Conservation (phyloP, 257 asterid species). For the Nicotiana otophora region DNA sequence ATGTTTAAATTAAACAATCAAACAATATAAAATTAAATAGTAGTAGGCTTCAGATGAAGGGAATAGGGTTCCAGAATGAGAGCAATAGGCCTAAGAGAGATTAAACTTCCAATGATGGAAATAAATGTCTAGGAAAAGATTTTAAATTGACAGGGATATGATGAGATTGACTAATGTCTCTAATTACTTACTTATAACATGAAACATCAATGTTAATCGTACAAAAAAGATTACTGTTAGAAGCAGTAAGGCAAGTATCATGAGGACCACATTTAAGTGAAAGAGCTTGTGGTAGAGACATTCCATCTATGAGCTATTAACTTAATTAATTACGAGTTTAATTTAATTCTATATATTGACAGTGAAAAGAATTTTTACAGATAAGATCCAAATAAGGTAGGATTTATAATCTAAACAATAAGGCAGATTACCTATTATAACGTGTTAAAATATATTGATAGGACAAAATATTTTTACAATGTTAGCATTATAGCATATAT, state of each 20-base stretch:
- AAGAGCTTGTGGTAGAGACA: slow-evolving; percentile 31
- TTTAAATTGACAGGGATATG: not conserved
- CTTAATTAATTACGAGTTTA: slow-evolving; percentile 7
- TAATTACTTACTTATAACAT: not conserved
- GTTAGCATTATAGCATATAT: not conserved
- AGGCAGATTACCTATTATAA: too few relatives aligned
- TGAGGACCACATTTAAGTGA: slow-evolving; percentile 15
- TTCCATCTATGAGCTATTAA: slow-evolving; percentile 27
- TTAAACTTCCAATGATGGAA: slow-evolving; percentile 19
- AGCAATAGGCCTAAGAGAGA: not conserved
- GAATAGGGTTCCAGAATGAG: slow-evolving; percentile 2
- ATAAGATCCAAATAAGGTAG: too few relatives aligned
- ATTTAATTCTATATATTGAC: not conserved
- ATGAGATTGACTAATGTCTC: slow-evolving; percentile 15
- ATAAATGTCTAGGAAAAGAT: slow-evolving; percentile 5
- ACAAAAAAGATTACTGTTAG: slow-evolving; percentile 9
- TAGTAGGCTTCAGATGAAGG: not conserved
- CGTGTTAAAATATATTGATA: not conserved
- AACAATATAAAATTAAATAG: not conserved
- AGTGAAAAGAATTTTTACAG: too few relatives aligned
- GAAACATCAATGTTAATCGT: not conserved
- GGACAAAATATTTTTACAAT: not conserved
- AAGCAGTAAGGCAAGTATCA: slow-evolving; percentile 10
- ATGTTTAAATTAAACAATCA: not conserved
- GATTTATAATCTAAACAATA: too few relatives aligned